A percentile compares a stretch with the other conserved stretches of the same genome.
Evolutionary conservation across 331 rosid species (phyloP).

Genomic region (Stylosanthes scabra): DNA sequence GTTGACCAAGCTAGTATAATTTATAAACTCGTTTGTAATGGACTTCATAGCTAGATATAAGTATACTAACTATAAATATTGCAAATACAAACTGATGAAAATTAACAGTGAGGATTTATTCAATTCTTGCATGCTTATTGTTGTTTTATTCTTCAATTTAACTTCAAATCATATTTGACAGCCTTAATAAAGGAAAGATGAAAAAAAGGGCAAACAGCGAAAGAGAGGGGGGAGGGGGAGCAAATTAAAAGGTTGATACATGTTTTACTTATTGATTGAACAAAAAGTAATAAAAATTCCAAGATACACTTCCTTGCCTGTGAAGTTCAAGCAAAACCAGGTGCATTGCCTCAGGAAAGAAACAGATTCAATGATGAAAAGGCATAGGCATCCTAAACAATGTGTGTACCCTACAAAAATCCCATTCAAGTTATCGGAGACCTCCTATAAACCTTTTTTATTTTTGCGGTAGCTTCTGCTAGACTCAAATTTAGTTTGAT

Average conservation of each 20-base stretch:
- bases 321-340: neutral
- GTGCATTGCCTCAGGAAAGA: neutral
- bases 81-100: conserved; percentile 6
- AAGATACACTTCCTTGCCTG: neutral
- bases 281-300: neutral
- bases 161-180: conserved; percentile 18
- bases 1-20: conserved; percentile 1
- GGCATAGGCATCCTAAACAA: neutral
- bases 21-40: neutral
- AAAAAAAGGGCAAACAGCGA: too few relatives aligned
- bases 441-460: neutral
- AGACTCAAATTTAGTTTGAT: neutral
- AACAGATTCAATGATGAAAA: neutral
- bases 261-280: neutral
- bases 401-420: neutral
- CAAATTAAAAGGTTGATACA: neutral
- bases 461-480: neutral
- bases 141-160: neutral
- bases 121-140: neutral
- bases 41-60: conserved; percentile 19
- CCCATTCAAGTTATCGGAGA: conserved; percentile 4
- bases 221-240: neutral
- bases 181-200: neutral
- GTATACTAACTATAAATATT: neutral
- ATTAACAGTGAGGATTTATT: neutral